Evolutionary conservation across 805 yeast species (phyloP).

Genomic region (Metschnikowia orientalis): DNA sequence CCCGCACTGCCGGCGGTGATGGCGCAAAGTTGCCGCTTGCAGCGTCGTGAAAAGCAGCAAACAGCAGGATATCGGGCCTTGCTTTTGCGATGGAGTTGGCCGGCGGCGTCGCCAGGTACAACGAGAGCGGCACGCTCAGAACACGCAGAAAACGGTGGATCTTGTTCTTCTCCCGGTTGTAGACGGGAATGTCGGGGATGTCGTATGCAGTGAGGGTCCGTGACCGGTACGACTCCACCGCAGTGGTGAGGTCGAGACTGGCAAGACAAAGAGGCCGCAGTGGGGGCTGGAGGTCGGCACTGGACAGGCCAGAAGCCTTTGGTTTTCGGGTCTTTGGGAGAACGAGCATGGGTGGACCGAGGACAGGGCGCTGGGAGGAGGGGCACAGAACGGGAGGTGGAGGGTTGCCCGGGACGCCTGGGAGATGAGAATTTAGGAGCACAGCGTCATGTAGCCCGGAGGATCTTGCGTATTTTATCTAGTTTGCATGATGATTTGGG

Average conservation of each 20-base stretch:
- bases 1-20: too few relatives aligned
- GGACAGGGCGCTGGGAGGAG: not conserved
- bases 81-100: too few relatives aligned
- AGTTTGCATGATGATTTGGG: conserved; percentile 1
- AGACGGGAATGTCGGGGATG: conserved; percentile 28
- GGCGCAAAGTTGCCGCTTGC: too few relatives aligned
- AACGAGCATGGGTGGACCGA: conserved; percentile 7
- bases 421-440: not conserved
- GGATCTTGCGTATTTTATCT: not conserved
- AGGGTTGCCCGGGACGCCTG: too few relatives aligned
- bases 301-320: conserved; percentile 1
- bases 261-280: conserved; percentile 5
- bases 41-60: too few relatives aligned
- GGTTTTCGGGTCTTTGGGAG: conserved; percentile 7
- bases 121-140: conserved; percentile 3
- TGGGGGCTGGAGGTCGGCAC: conserved; percentile 6
- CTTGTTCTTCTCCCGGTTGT: conserved; percentile 20
- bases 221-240: conserved; percentile 27
- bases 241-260: conserved; percentile 25
- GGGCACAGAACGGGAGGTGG: too few relatives aligned
- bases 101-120: not conserved
- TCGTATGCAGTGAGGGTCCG: conserved; percentile 17
- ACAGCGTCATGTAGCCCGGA: not conserved
- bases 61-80: too few relatives aligned
- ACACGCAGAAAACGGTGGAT: conserved; percentile 17